Conservation (phyloP, 148 eudicot species). For the Heliosperma pusillum region DNA sequence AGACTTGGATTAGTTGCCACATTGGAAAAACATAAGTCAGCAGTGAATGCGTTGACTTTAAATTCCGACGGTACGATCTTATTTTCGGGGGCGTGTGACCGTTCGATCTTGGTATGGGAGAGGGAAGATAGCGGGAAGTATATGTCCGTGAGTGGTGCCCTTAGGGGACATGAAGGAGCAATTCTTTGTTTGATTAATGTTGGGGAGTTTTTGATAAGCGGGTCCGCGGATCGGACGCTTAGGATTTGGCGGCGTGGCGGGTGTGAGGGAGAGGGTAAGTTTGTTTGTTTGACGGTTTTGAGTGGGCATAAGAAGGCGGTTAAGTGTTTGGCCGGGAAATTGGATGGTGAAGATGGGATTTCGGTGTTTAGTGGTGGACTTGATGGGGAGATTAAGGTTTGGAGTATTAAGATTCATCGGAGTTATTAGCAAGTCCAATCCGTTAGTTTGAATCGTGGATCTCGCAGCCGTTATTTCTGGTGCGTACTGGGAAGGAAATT, state of each 20-base stretch:
- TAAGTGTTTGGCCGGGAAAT: conserved; percentile 42
- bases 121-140: conserved; percentile 44
- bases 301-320: conserved; percentile 58
- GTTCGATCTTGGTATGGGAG: conserved; percentile 78
- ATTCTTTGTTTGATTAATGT: conserved; percentile 54
- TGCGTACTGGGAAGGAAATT: too few relatives aligned
- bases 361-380: conserved; percentile 60
- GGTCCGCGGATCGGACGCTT: conserved; percentile 79
- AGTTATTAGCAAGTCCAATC: not conserved
- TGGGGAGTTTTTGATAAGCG: conserved; percentile 55
- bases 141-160: conserved; percentile 59
- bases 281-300: conserved; percentile 45
- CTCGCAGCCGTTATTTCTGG: not conserved
- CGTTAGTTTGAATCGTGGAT: too few relatives aligned
- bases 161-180: conserved; percentile 68
- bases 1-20: conserved; percentile 36
- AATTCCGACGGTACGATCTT: conserved; percentile 42
- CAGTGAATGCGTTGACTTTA: conserved; percentile 63
- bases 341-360: conserved; percentile 30
- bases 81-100: conserved; percentile 74
- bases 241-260: conserved; percentile 63
- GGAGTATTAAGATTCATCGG: conserved; percentile 33
- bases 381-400: conserved; percentile 56
- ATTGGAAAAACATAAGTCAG: conserved; percentile 63
- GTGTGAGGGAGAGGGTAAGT: conserved; percentile 43